Evolutionary conservation across 169 alveolate species (phyloP), one percentile per base, ranked within the genome.

Genomic region (Plasmodium ovale): DNA sequence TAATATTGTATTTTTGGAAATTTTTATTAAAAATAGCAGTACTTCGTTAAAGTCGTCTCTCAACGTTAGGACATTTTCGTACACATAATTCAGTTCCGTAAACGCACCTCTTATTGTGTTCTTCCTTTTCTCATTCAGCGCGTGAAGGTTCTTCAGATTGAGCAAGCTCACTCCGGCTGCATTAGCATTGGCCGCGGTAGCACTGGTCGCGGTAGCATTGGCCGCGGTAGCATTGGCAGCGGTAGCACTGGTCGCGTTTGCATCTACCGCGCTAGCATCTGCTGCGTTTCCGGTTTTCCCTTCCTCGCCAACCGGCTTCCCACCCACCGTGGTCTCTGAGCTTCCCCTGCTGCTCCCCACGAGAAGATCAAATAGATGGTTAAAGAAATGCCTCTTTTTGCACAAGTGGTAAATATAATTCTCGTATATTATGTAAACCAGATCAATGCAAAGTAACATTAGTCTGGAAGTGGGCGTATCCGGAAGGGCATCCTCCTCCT

Each of bases 321-420:
- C 33, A 27, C 10, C 31, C 10, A 9, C 31, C 16, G 37, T 39
- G 9, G 21, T 29, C 6, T 33, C 65, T 35, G 7, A 23, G 23
- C 51, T 21, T 6, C 33, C 29, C 85, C 33, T 21, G 3, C 19
- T 68, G 35, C 25, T 39, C 14, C 39, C 58, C 44, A 85, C 37
- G n/a, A 69, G 69, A 14, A 60, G 56, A 25, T 85, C 29, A 51
- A 33, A 68, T 53, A 85, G 9, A 25, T 54, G 54, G n/a, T 85
- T 85, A 51, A 85, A 68, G 44, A 85, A 85, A 42, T 69, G 23
- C 23, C 91, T 85, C 54, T 85, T 85, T 31, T 51, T 85, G 31
- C 91, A 85, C 58, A 85, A 62, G 33, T 85, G 84, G 33, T 85
- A 85, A 25, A 85, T 64, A 71, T 85, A 85, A 47, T 85, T 85